Evolutionary conservation across 441 rosid species (phyloP).

Genomic region (Mallotus repandus): DNA sequence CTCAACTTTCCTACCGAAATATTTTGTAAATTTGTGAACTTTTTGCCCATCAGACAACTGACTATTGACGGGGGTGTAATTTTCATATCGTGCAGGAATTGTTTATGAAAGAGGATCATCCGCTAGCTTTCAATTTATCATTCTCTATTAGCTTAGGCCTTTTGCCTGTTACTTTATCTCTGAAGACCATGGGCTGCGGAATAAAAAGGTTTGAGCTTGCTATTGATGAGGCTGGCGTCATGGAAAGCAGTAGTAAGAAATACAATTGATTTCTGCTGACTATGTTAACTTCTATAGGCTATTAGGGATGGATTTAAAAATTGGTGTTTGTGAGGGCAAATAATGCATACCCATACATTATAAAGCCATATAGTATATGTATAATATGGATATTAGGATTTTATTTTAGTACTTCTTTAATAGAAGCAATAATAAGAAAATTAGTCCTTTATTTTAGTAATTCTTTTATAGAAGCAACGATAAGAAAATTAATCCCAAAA

Average conservation of each 20-base stretch:
- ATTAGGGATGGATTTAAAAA: neutral
- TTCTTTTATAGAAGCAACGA: too few species aligned
- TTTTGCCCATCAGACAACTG: slow-evolving; percentile 26
- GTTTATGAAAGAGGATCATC: slow-evolving; percentile 83
- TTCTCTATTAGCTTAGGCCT: slow-evolving; percentile 86
- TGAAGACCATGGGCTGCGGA: slow-evolving; percentile 85
- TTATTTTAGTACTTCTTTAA: too few species aligned
- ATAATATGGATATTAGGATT: too few species aligned
- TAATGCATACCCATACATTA: too few species aligned
- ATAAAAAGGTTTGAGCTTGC: slow-evolving; percentile 70
- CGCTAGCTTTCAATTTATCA: slow-evolving; percentile 77
- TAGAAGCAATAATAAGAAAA: too few species aligned
- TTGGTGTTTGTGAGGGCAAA: too few species aligned
- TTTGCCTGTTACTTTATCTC: slow-evolving; percentile 68
- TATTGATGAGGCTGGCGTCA: slow-evolving; percentile 69
- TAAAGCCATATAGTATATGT: too few species aligned
- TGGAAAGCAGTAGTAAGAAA: slow-evolving; percentile 69
- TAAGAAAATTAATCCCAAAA: too few species aligned
- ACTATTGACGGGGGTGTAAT: slow-evolving; percentile 25
- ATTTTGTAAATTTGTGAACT: slow-evolving; percentile 6
- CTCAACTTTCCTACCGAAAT: neutral
- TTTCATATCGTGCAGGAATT: slow-evolving; percentile 53
- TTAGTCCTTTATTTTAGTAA: too few species aligned
- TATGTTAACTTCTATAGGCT: neutral
- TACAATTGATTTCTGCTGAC: slow-evolving; percentile 17